Conservation (phyloP, 2,329 filamentous ascomycete species). For the Aspergillus ustus region DNA sequence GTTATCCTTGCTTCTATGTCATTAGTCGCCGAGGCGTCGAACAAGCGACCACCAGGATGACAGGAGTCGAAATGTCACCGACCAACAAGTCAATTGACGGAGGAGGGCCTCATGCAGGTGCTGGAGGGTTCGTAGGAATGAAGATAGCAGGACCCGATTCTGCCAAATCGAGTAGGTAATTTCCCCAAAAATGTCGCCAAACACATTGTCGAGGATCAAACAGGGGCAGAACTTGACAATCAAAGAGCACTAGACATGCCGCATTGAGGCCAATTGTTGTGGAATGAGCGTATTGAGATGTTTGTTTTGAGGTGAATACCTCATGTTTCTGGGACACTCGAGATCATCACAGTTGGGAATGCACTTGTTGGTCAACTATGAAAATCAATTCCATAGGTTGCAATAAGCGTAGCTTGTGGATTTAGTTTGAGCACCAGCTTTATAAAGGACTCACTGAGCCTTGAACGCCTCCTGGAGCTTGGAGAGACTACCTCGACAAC, state of each 20-base stretch:
- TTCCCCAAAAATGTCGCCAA: slow-evolving; percentile 19
- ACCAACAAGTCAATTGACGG: neutral
- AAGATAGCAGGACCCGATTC: slow-evolving; percentile 20
- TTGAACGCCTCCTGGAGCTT: no score
- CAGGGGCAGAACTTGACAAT: slow-evolving; percentile 6
- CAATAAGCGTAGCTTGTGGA: neutral
- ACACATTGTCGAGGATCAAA: slow-evolving; percentile 14
- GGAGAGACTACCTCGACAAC: no score
- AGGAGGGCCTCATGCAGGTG: no score
- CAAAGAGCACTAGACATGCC: slow-evolving; percentile 20
- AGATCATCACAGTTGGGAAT: slow-evolving; percentile 21
- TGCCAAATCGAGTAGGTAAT: slow-evolving; percentile 13
- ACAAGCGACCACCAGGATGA: neutral
- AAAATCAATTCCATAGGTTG: neutral
- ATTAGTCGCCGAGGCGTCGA: slow-evolving; percentile 7
- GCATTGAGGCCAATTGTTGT: slow-evolving; percentile 15
- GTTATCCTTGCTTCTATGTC: slow-evolving; percentile 1
- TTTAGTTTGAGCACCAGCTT: neutral
- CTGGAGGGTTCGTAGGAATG: neutral
- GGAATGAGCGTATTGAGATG: slow-evolving; percentile 25
- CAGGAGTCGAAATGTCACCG: neutral
- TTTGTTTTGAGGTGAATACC: slow-evolving; percentile 29
- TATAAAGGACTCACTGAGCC: neutral
- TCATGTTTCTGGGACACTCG: slow-evolving; percentile 21
- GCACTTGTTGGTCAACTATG: slow-evolving; percentile 15